Evolutionary conservation across 805 yeast species (phyloP), one percentile per base, ranked within the genome.

Genomic region (Candida tibetensis): DNA sequence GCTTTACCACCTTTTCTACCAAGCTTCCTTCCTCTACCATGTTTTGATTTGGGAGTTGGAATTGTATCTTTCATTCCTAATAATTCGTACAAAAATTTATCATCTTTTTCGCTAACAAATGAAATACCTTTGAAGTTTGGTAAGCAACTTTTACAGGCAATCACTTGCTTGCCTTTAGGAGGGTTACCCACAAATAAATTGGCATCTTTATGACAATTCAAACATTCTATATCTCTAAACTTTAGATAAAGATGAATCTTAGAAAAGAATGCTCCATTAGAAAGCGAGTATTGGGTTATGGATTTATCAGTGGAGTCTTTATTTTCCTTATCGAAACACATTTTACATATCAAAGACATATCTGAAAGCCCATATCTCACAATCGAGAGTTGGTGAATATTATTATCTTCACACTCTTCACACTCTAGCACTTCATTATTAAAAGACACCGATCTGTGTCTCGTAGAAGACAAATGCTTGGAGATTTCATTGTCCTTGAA

Each of bases 321-420:
- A 25, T 31, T 27, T 19, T 64, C 69, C 42, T 72, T 74, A 23
- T 46, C 49, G 15, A 68, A 55, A 51, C 85, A 79, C 4, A 42
- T 32, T 22, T 59, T 61, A 49, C 85, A 79, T 15, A 76, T 52
- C 41, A 77, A 53, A 0, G 69, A 55, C 69, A 79, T 72, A 47
- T 77, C 82, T 13, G 73, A 67, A 19, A 80, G 76, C 1, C 80
- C 83, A 51, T 67, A 74, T 27, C 83, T 54, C 5, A 74, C 60
- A 31, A 79, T 62, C 35, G 62, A 68, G 37, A 79, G 58, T 48
- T 71, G 73, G 53, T 77, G 82, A 33, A 79, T 66, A 47, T 77
- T 79, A 27, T 66, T 47, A 47, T 77, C 76, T 15, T 64, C 65
- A 54, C 85, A 79, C 29, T 72, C 76, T 50, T 77, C 82, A 54